Conservation (phyloP, 495 filamentous ascomycete species). For the Hyaloscypha variabilis region DNA sequence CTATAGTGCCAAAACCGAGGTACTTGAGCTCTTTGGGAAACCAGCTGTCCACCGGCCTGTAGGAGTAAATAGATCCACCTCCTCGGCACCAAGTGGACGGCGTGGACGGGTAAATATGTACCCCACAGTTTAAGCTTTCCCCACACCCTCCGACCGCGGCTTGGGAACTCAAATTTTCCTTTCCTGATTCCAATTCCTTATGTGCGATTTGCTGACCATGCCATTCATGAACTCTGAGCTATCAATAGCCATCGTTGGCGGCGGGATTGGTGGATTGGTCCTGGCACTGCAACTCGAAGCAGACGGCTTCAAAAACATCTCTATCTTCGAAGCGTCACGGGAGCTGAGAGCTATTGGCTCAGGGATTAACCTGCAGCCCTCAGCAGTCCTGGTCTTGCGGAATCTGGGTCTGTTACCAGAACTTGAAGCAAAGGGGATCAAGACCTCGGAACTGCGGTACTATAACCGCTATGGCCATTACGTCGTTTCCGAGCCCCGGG, state of each 20-base stretch:
- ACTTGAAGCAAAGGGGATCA: slow-evolving; percentile 18
- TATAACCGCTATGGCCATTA: slow-evolving; percentile 18
- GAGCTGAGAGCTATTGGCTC: slow-evolving; percentile 16
- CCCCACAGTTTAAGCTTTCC: neutral
- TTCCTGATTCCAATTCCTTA: neutral
- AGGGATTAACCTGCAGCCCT: slow-evolving; percentile 19
- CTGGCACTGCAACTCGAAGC: slow-evolving; percentile 19
- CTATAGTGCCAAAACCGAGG: too few species aligned
- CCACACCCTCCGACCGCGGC: neutral
- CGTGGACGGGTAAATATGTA: too few species aligned
- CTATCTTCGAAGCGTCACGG: slow-evolving; percentile 17
- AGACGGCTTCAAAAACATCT: slow-evolving; percentile 15
- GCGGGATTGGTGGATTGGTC: slow-evolving; percentile 16
- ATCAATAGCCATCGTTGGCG: slow-evolving; percentile 17
- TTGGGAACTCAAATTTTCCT: neutral
- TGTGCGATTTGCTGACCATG: neutral
- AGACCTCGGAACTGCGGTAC: slow-evolving; percentile 14
- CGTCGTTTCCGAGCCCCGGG: slow-evolving; percentile 20
- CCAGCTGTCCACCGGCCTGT: too few species aligned
- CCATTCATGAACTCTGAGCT: neutral
- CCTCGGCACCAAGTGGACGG: too few species aligned
- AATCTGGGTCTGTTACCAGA: slow-evolving; percentile 16
- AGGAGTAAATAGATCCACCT: too few species aligned
- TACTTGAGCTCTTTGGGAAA: too few species aligned
- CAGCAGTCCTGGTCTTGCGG: slow-evolving; percentile 14